Conservation (phyloP, 2,329 filamentous ascomycete genomes). For the Cordyceps farinosa region DNA sequence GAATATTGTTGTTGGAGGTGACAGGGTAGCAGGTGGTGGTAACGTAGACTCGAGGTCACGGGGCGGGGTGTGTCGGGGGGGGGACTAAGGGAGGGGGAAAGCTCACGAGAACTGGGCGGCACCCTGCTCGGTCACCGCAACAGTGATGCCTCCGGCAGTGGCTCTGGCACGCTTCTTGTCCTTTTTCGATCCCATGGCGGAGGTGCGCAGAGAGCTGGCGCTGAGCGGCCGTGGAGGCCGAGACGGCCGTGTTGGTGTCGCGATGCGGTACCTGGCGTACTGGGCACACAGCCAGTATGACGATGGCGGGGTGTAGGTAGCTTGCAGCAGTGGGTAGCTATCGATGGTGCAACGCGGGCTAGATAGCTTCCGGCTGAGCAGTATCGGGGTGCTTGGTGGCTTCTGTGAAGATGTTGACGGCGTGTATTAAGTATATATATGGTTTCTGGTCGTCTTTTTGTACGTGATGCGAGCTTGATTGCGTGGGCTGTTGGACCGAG, state of each 20-base stretch:
- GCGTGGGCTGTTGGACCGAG: background rate
- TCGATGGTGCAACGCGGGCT: background rate
- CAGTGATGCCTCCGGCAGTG: constrained; percentile 47
- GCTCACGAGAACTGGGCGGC: constrained; percentile 51
- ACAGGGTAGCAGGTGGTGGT: constrained; percentile 1
- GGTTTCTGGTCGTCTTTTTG: background rate
- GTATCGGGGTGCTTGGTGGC: background rate
- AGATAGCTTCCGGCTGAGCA: background rate
- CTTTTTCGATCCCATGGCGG: constrained; percentile 39
- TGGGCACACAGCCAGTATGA: constrained; percentile 34
- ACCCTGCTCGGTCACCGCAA: constrained; percentile 51
- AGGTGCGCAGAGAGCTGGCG: constrained; percentile 17
- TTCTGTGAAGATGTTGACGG: background rate
- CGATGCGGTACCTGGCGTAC: constrained; percentile 26
- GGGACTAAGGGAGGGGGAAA: constrained; percentile 26
- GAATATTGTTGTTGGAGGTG: constrained; percentile 10
- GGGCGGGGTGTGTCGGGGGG: constrained; percentile 21
- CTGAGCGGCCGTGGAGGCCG: constrained; percentile 12
- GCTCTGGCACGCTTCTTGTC: constrained; percentile 55
- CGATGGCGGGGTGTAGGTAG: constrained; percentile 8
- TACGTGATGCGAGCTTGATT: background rate
- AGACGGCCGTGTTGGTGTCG: constrained; percentile 6
- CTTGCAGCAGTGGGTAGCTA: background rate
- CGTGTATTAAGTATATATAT: background rate
- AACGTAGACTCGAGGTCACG: constrained; percentile 21